These are phyloP conservation scores for Ensete ventricosum DNA, from an alignment of 176 grass and related monocot genomes.

Conservation along the genomic window DNA sequence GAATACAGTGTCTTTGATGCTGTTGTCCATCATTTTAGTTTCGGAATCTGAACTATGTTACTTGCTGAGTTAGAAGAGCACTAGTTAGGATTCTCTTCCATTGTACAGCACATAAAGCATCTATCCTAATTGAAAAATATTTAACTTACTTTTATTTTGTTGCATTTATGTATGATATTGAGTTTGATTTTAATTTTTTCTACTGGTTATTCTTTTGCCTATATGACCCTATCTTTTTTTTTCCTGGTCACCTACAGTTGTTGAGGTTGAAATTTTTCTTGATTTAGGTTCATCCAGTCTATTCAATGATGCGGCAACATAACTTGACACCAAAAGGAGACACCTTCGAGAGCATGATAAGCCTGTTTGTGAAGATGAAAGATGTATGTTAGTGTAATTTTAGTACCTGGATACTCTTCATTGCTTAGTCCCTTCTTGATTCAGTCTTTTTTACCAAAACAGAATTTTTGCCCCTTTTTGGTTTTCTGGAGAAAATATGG, in stretches of 20 bases:
- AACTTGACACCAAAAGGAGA: slow-evolving; percentile 61
- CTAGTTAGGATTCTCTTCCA: no score
- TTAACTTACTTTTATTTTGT: no score
- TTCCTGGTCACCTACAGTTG: slow-evolving; percentile 22
- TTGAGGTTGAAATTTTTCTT: background rate
- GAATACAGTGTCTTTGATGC: no score
- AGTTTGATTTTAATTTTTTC: no score
- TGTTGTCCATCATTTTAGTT: no score
- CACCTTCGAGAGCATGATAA: slow-evolving; percentile 70
- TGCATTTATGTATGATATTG: no score
- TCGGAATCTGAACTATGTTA: no score
- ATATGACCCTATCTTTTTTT: slow-evolving; percentile 19
- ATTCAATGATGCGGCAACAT: slow-evolving; percentile 52
- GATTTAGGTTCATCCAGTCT: slow-evolving; percentile 53
- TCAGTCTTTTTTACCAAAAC: background rate
- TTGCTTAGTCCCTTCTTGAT: background rate
- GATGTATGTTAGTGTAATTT: slow-evolving; percentile 63
- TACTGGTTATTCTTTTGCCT: slow-evolving; percentile 13
- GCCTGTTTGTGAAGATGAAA: slow-evolving; percentile 61
- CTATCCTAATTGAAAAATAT: no score
- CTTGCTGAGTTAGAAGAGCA: no score
- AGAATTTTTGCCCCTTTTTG: no score
- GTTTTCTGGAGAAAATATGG: no score
- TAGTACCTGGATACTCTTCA: background rate
- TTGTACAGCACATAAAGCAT: no score